These are phyloP conservation scores for Aleurites moluccanus DNA, from an alignment of 441 rosid genomes.

Conservation along the genomic window DNA sequence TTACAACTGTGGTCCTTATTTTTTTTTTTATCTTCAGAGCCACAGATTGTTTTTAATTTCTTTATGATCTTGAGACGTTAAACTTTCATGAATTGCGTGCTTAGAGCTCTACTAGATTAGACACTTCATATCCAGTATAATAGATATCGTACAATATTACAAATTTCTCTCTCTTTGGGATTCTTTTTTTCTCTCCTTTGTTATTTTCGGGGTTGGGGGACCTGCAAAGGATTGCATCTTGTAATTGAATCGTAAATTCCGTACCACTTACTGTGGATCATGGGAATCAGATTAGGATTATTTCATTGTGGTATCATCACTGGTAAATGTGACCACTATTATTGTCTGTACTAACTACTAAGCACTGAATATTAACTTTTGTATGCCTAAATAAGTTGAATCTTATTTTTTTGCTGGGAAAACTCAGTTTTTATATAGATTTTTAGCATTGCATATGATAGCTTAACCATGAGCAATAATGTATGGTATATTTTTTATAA, in stretches of 20 bases:
- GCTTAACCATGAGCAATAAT: constrained; percentile 12
- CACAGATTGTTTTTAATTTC: background rate
- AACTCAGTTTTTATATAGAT: background rate
- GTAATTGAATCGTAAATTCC: background rate
- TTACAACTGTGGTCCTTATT: background rate
- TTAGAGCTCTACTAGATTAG: background rate
- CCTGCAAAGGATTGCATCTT: background rate
- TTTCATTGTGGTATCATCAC: background rate
- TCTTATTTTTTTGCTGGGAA: background rate
- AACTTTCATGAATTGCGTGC: background rate
- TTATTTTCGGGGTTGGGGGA: background rate
- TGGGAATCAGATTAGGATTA: background rate
- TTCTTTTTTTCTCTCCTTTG: background rate
- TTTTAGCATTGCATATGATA: background rate
- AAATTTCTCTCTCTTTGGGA: background rate
- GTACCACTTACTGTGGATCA: background rate
- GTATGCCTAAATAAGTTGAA: constrained; percentile 4
- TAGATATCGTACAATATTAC: background rate
- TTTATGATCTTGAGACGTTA: background rate
- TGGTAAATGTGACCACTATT: background rate
- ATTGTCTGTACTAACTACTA: background rate
- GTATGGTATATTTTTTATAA: constrained; percentile 27
- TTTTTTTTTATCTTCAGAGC: background rate
- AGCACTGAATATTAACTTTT: background rate
- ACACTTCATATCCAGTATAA: background rate